Evolutionary conservation across 495 filamentous ascomycete genomes (phyloP).

Genomic region (Bathelium albidoporum): DNA sequence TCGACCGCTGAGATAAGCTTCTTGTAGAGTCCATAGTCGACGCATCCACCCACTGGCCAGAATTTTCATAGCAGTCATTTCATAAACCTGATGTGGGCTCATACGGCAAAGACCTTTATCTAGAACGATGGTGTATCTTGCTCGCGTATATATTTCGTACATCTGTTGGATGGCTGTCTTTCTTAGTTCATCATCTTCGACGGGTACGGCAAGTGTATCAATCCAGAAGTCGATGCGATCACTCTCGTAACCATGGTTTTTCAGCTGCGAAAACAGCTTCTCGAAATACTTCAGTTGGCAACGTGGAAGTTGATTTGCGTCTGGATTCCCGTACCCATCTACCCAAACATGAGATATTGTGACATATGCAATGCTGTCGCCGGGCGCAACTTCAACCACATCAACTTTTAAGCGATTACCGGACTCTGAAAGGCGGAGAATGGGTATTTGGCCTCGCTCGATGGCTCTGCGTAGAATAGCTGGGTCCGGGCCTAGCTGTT

Average conservation of each 20-base stretch:
- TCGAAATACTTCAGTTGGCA: neutral
- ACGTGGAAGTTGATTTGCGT: neutral
- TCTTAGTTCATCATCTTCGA: slow-evolving; percentile 9
- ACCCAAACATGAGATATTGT: neutral
- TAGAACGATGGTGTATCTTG: slow-evolving; percentile 23
- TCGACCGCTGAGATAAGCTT: slow-evolving; percentile 17
- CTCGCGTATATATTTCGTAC: slow-evolving; percentile 21
- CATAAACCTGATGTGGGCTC: neutral
- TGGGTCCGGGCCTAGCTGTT: too few species aligned
- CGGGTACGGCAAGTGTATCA: slow-evolving; percentile 31
- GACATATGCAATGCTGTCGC: neutral
- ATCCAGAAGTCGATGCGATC: slow-evolving; percentile 22
- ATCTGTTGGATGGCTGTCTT: slow-evolving; percentile 22
- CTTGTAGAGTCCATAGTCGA: slow-evolving; percentile 27
- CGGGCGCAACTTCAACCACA: neutral
- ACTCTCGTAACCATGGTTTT: too few species aligned
- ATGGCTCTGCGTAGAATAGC: too few species aligned
- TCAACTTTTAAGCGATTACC: neutral
- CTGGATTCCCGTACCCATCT: neutral
- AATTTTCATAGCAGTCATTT: neutral
- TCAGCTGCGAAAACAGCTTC: too few species aligned
- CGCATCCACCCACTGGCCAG: slow-evolving; percentile 14
- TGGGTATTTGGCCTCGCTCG: too few species aligned
- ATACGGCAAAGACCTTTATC: slow-evolving; percentile 11
- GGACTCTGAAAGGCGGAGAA: too few species aligned